Base-by-base conservation (phyloP, 768 basidiomycete genomes). In the Termitomyces sp. region DNA sequence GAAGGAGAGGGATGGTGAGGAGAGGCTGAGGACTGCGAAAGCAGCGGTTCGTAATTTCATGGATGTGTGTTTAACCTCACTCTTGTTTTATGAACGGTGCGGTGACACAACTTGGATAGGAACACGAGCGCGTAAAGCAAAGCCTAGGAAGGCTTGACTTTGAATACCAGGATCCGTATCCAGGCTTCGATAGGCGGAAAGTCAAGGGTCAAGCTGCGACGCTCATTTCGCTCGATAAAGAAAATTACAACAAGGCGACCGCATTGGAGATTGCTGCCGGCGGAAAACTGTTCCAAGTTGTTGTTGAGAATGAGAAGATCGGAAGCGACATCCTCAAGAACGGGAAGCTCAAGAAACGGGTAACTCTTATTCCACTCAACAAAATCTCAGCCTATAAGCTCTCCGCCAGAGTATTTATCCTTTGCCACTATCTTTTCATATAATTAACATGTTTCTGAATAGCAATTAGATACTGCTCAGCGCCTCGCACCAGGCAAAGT, bases 251-350 rank as follows among this genome's bases (percentile, higher is more conserved):
- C 66, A 89, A 90, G 56, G 84, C 94, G 1, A 94, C 92, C 0
- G 97, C 97, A 2, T 79, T 98, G 4, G 97, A 99, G 71, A 87
- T 98, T 60, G 86, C 91, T 17, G 95, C 95, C 0, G 95, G 95
- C 0, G 86, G 84, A 0, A 90, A 89, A 62, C 77, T 99, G 9
- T 97, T 90, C 73, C 93, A 98, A 61, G 92, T 98, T 37, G 90
- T 98, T 27, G 91, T 98, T 8, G 86, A 95, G 62, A 86, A 96
- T 66, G 95, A 98, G 71, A 82, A 82, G 55, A 84, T 95, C 44
- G 95, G 94, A 29, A 90, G 89, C 63, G 85, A 90, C 29, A 79
- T 98, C 25, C 75, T 98, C 46, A 82, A 89, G 67, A 84, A 89
- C 46, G 79, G 80, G 11, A 66, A 77, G 48, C 82, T 98, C 63